phyloP scores from a whole-genome alignment of 257 asterid genomes.

The Craterostigma plantagineum region DNA sequence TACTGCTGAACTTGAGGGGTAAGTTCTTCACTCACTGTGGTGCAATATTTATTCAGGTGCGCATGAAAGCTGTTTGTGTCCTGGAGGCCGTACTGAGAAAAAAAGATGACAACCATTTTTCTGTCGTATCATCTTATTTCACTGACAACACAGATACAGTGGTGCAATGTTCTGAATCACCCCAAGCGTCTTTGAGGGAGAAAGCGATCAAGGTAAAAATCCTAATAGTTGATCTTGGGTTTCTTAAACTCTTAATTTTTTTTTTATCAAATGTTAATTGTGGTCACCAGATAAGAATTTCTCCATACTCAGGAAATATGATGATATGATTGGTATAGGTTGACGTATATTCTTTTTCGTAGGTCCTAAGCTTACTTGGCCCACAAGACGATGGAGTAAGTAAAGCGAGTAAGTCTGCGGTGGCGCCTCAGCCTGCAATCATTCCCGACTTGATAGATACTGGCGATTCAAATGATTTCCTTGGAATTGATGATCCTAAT shows the following conservation, averaged over 20 bases:
- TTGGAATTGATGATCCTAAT: slow-evolving; percentile 27
- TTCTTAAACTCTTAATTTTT: background rate
- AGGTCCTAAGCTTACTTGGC: slow-evolving; percentile 7
- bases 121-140: slow-evolving; percentile 45
- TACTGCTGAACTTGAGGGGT: too few relatives aligned
- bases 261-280: too few relatives aligned
- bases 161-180: slow-evolving; percentile 79
- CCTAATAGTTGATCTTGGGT: slow-evolving; percentile 9
- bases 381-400: slow-evolving; percentile 28
- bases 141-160: slow-evolving; percentile 49
- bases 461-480: slow-evolving; percentile 35
- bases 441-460: slow-evolving; percentile 88
- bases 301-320: too few relatives aligned
- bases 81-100: slow-evolving; percentile 88
- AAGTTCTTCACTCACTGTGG: slow-evolving; percentile 3
- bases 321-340: too few relatives aligned
- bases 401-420: slow-evolving; percentile 20
- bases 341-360: too few relatives aligned
- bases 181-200: slow-evolving; percentile 94
- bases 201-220: slow-evolving; percentile 71
- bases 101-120: slow-evolving; percentile 47
- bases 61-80: slow-evolving; percentile 77
- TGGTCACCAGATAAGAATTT: too few relatives aligned
- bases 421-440: slow-evolving; percentile 37
- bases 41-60: slow-evolving; percentile 36